Percentiles rank a stretch among this genome's conserved stretches.
Evolutionary conservation across 1,139 yeast species (phyloP).

Genomic region (Geotrichum bryndzae): DNA sequence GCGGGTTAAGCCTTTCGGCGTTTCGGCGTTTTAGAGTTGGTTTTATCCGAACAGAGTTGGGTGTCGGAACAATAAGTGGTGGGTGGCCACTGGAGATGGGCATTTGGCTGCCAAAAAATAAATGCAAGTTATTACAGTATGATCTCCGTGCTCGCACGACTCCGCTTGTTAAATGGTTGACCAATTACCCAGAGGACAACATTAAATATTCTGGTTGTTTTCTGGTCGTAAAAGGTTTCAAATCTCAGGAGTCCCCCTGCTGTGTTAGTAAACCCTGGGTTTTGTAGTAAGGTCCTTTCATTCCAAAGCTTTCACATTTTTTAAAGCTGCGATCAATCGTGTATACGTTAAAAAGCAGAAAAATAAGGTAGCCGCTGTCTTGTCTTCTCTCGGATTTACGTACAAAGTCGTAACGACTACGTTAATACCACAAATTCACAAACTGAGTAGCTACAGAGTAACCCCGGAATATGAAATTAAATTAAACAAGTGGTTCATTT

Average conservation of each 20-base stretch:
- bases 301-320: too few species aligned
- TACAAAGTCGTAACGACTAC: too few species aligned
- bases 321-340: background rate
- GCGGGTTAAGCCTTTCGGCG: background rate
- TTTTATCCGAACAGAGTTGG: background rate
- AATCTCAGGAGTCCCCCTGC: too few species aligned
- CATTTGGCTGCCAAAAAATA: background rate
- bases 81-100: background rate
- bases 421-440: background rate
- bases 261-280: too few species aligned
- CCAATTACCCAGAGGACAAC: too few species aligned
- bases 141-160: background rate
- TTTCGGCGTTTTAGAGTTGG: background rate
- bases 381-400: background rate
- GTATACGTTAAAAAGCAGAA: background rate
- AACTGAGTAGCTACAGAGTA: background rate
- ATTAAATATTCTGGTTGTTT: too few species aligned
- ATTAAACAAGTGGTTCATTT: too few species aligned
- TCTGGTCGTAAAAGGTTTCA: too few species aligned
- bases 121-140: too few species aligned
- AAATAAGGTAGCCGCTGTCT: background rate
- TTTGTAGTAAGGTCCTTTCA: too few species aligned
- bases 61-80: background rate
- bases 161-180: background rate
- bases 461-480: too few species aligned